Conservation (phyloP, 768 basidiomycete genomes). For the Botryobasidium botryosum region DNA sequence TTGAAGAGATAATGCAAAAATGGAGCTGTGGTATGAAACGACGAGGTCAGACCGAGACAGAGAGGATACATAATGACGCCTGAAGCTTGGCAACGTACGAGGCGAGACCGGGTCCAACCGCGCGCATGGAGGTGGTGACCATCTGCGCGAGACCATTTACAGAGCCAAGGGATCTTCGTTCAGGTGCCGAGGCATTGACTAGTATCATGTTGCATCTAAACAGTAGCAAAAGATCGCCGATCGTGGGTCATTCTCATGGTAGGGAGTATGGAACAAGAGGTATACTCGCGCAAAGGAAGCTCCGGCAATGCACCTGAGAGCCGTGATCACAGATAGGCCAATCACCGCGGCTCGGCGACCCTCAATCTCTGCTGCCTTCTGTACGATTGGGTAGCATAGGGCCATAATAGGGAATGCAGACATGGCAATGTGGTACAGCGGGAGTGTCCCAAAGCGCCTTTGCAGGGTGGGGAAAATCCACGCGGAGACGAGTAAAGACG, state of each 20-base stretch:
- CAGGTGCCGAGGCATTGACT: slow-evolving; percentile 8
- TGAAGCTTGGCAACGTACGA: too few species aligned
- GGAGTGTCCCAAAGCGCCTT: background rate
- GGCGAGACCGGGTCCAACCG: too few species aligned
- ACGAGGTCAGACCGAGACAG: too few species aligned
- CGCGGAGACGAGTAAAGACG: background rate
- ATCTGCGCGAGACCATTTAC: slow-evolving; percentile 12
- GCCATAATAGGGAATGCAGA: background rate
- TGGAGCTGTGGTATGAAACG: too few species aligned
- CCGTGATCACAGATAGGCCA: background rate
- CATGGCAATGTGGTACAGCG: background rate
- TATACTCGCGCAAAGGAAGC: background rate
- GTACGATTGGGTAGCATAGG: background rate
- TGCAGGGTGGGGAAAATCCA: background rate
- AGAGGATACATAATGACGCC: too few species aligned
- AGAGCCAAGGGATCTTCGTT: slow-evolving; percentile 6
- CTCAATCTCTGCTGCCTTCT: background rate
- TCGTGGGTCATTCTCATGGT: background rate
- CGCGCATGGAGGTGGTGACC: slow-evolving; percentile 9
- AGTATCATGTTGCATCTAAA: slow-evolving; percentile 12
- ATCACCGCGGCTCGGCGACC: background rate
- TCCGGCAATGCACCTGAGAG: background rate
- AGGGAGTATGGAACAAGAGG: background rate
- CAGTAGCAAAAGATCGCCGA: background rate
- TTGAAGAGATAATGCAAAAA: too few species aligned